Percentiles rank a stretch among this genome's conserved stretches.
Evolutionary conservation across 2,329 filamentous ascomycete species (phyloP).

Genomic region (Stylonectria norvegica): DNA sequence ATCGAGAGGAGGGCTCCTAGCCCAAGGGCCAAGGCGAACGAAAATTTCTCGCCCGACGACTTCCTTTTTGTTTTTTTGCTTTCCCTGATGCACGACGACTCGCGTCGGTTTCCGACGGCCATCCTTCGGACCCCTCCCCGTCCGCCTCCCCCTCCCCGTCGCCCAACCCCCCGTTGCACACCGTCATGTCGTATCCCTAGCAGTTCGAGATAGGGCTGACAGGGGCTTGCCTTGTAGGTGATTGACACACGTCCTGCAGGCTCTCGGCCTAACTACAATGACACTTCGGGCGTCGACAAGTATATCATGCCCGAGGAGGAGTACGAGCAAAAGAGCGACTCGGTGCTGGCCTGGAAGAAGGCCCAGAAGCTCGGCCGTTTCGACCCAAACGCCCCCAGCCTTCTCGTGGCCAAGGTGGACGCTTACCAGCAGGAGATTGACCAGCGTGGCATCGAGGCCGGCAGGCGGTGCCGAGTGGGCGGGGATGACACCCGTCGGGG

Average conservation of each 20-base stretch:
- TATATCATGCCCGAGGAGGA: slow-evolving; percentile 82
- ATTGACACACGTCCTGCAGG: slow-evolving; percentile 73
- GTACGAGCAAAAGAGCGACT: slow-evolving; percentile 83
- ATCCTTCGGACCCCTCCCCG: neutral
- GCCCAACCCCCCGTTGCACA: no score
- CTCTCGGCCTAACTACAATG: slow-evolving; percentile 74
- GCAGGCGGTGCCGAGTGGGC: slow-evolving; percentile 62
- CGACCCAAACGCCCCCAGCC: slow-evolving; percentile 74
- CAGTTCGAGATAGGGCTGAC: slow-evolving; percentile 30
- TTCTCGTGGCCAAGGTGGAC: slow-evolving; percentile 68
- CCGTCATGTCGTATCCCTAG: no score
- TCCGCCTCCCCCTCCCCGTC: no score
- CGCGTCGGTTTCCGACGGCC: slow-evolving; percentile 10
- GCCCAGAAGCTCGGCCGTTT: slow-evolving; percentile 94
- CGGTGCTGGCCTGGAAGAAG: slow-evolving; percentile 93
- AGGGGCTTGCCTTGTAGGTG: slow-evolving; percentile 53
- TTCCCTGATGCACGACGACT: slow-evolving; percentile 1
- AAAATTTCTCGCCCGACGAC: slow-evolving; percentile 16
- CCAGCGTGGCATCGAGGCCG: slow-evolving; percentile 62
- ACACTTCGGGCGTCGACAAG: slow-evolving; percentile 79
- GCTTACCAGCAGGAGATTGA: slow-evolving; percentile 68
- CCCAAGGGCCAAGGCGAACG: slow-evolving; percentile 4
- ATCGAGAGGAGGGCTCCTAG: slow-evolving; percentile 14
- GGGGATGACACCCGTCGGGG: slow-evolving; percentile 68
- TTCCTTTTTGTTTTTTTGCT: no score